Conservation (phyloP, 805 yeast genomes). For the Ogataea saltuana region DNA sequence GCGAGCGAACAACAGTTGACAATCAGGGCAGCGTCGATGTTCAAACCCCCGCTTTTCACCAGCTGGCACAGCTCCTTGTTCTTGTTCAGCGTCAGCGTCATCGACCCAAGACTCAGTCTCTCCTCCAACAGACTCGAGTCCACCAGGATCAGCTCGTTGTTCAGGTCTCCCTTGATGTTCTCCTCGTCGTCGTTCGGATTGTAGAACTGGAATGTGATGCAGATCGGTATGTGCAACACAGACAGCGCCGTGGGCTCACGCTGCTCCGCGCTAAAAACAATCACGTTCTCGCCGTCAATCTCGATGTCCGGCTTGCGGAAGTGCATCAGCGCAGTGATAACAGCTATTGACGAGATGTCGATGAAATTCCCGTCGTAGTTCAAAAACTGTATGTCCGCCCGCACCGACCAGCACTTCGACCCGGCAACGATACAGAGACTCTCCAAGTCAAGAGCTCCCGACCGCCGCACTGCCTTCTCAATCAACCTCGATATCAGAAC, state of each 20-base stretch:
- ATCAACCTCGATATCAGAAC: slow-evolving; percentile 76
- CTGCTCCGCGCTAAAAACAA: slow-evolving; percentile 71
- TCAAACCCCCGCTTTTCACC: slow-evolving; percentile 85
- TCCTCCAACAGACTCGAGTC: slow-evolving; percentile 85
- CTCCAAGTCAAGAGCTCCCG: slow-evolving; percentile 90
- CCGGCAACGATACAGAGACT: slow-evolving; percentile 90
- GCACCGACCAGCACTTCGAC: slow-evolving; percentile 82
- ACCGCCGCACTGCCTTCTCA: slow-evolving; percentile 88
- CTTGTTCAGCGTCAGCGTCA: slow-evolving; percentile 85
- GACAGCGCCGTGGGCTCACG: slow-evolving; percentile 86
- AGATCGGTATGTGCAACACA: slow-evolving; percentile 84
- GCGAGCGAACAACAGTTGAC: slow-evolving; percentile 72
- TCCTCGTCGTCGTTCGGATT: slow-evolving; percentile 65
- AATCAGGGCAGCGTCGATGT: slow-evolving; percentile 69
- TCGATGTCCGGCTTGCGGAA: slow-evolving; percentile 83
- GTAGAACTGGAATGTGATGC: slow-evolving; percentile 86
- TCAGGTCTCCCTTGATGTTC: slow-evolving; percentile 66
- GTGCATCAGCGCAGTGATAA: slow-evolving; percentile 80
- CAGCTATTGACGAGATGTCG: slow-evolving; percentile 89
- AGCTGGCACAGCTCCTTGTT: slow-evolving; percentile 91
- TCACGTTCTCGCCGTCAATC: slow-evolving; percentile 61
- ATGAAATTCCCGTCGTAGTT: slow-evolving; percentile 92
- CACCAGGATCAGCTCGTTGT: slow-evolving; percentile 59
- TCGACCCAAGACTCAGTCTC: slow-evolving; percentile 67
- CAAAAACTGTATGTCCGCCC: slow-evolving; percentile 87